A percentile compares a stretch with the other conserved stretches of the same genome.
These are phyloP conservation scores for Piloderma croceum DNA, from an alignment of 768 basidiomycete genomes.

Conservation along the genomic window DNA sequence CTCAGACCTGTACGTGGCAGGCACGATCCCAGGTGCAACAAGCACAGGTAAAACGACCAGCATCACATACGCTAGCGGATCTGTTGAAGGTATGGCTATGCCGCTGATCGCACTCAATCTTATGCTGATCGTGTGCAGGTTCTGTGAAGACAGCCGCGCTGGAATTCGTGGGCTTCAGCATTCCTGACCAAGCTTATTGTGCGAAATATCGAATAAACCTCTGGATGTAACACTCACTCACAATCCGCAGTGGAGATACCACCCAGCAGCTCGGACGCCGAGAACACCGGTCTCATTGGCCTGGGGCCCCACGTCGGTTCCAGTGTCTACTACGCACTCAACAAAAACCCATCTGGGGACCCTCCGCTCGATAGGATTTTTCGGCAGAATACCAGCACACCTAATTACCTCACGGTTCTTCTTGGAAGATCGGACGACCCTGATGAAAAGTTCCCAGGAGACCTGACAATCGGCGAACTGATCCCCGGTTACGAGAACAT, in stretches of 20 bases:
- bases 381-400: conserved; percentile 46
- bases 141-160: conserved; percentile 24
- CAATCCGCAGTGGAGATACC: conserved; percentile 14
- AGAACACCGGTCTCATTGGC: conserved; percentile 40
- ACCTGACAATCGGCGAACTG: conserved; percentile 58
- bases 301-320: conserved; percentile 60
- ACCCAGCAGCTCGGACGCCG: no score
- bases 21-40: conserved; percentile 33
- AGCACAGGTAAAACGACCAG: conserved; percentile 32
- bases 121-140: conserved; percentile 16
- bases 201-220: background rate
- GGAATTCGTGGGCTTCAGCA: conserved; percentile 37
- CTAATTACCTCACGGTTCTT: conserved; percentile 59
- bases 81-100: conserved; percentile 38
- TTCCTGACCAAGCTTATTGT: conserved; percentile 35
- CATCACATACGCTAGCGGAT: conserved; percentile 52
- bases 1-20: conserved; percentile 61
- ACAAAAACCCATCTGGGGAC: conserved; percentile 36
- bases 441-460: conserved; percentile 46
- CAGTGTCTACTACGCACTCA: conserved; percentile 32
- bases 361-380: conserved; percentile 64
- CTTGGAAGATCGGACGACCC: conserved; percentile 58
- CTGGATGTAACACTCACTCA: conserved; percentile 18
- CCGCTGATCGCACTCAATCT: background rate
- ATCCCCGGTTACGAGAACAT: conserved; percentile 45